A percentile compares a stretch with the other conserved stretches of the same genome.
phyloP scores from a whole-genome alignment of 768 basidiomycete species.

The Leucocoprinus sp. region DNA sequence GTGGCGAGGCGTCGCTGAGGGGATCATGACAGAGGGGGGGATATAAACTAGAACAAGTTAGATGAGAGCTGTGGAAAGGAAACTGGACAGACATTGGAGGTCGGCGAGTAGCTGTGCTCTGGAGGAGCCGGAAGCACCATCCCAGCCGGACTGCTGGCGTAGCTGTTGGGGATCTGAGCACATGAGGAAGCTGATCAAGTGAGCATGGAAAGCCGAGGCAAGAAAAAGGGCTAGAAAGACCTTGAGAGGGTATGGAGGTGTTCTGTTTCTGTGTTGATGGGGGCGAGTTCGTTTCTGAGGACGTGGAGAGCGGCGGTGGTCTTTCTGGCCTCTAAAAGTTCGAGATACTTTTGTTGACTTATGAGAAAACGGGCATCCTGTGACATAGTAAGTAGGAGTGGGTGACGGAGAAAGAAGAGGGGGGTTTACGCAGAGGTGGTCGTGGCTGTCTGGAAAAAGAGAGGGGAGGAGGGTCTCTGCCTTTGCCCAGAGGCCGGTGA shows the following conservation, averaged over 20 bases:
- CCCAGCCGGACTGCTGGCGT: slow-evolving; percentile 76
- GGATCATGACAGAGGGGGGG: slow-evolving; percentile 88
- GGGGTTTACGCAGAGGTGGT: slow-evolving; percentile 57
- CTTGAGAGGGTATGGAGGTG: slow-evolving; percentile 84
- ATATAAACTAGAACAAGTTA: slow-evolving; percentile 58
- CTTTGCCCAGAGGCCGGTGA: slow-evolving; percentile 73
- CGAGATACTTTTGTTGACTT: slow-evolving; percentile 92
- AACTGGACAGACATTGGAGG: slow-evolving; percentile 62
- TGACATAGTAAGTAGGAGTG: slow-evolving; percentile 12
- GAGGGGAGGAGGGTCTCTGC: slow-evolving; percentile 63
- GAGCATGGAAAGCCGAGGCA: slow-evolving; percentile 13
- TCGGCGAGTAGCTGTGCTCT: slow-evolving; percentile 65
- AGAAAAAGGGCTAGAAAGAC: slow-evolving; percentile 29
- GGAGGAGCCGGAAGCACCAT: slow-evolving; percentile 78
- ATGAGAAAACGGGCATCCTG: slow-evolving; percentile 84
- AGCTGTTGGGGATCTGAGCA: slow-evolving; percentile 81
- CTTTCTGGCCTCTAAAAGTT: slow-evolving; percentile 75
- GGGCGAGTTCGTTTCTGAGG: slow-evolving; percentile 82
- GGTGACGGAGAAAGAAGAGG: background rate
- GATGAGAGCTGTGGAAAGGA: background rate
- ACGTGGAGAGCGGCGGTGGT: slow-evolving; percentile 79
- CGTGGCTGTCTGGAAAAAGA: slow-evolving; percentile 62
- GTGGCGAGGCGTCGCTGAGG: slow-evolving; percentile 80
- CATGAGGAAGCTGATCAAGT: slow-evolving; percentile 72
- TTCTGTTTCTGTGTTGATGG: slow-evolving; percentile 70